Evolutionary conservation across 2,329 filamentous ascomycete species (phyloP).

Genomic region (Venturia asperata): DNA sequence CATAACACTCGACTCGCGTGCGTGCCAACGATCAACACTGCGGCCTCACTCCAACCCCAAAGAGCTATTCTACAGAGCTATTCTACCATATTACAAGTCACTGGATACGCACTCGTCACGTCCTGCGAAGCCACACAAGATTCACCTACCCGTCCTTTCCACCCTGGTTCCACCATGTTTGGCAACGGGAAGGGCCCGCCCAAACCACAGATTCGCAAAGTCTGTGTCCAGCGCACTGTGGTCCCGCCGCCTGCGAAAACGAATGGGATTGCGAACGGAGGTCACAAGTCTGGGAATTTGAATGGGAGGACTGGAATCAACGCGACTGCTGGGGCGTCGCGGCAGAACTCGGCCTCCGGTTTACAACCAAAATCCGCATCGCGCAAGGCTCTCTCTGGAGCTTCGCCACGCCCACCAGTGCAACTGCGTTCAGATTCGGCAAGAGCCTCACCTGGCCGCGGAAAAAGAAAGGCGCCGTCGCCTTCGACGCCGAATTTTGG

Average conservation of each 20-base stretch:
- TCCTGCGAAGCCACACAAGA: background rate
- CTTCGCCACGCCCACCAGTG: background rate
- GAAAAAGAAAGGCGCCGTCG: conserved; percentile 5
- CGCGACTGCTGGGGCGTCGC: conserved; percentile 3
- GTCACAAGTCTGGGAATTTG: background rate
- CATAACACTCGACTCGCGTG: background rate
- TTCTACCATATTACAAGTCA: background rate
- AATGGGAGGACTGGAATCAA: background rate
- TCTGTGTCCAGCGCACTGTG: background rate
- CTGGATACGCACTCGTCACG: background rate
- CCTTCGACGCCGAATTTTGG: conserved; percentile 4
- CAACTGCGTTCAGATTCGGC: background rate
- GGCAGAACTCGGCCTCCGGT: background rate
- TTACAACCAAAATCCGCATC: background rate
- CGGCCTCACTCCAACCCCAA: background rate
- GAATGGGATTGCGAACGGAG: background rate
- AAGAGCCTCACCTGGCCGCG: background rate
- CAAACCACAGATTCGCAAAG: conserved; percentile 14
- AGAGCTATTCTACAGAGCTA: background rate
- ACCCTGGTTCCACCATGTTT: conserved; percentile 1
- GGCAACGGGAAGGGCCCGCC: conserved; percentile 1
- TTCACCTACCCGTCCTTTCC: background rate
- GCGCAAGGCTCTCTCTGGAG: background rate
- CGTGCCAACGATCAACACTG: background rate
- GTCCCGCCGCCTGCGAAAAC: background rate